Percentiles rank a stretch among this genome's conserved stretches.
Evolutionary conservation across 2,329 filamentous ascomycete species (phyloP).

Genomic region (Amesomyces nigricolor): DNA sequence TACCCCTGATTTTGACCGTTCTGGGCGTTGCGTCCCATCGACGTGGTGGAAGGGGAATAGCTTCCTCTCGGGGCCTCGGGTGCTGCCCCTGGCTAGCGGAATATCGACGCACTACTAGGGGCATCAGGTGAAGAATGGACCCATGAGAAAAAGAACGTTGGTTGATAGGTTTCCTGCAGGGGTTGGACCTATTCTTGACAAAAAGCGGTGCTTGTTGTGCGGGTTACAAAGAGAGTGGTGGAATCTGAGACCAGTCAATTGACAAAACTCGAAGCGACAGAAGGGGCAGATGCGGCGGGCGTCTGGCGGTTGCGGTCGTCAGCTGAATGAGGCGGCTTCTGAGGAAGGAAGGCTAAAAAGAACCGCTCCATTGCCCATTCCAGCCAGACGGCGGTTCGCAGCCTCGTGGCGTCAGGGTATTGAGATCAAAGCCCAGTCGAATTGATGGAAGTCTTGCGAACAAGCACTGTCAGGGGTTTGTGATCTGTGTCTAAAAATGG

Average conservation of each 20-base stretch:
- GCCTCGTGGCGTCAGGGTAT: background rate
- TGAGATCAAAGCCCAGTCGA: background rate
- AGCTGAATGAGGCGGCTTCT: background rate
- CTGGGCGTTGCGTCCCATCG: conserved; percentile 10
- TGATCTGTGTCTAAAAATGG: conserved; percentile 4
- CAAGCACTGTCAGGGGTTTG: too few relatives aligned
- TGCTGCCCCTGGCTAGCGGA: background rate
- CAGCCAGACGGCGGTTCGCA: background rate
- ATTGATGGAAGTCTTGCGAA: too few relatives aligned
- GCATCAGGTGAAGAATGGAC: background rate
- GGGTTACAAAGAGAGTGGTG: background rate
- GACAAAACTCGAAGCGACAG: background rate
- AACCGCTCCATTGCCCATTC: too few relatives aligned
- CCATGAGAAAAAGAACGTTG: background rate
- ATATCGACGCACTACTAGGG: background rate
- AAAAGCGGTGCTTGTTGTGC: background rate
- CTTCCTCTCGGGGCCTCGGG: background rate
- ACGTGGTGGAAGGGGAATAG: conserved; percentile 9
- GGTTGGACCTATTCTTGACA: background rate
- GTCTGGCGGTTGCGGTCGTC: too few relatives aligned
- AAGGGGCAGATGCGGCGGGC: background rate
- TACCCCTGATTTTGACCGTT: conserved; percentile 13
- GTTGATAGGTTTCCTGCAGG: background rate
- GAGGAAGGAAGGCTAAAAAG: background rate
- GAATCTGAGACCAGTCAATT: conserved; percentile 1